phyloP scores from a whole-genome alignment of 2,329 filamentous ascomycete genomes.

The Hymenotorrendiella dingleyae region DNA sequence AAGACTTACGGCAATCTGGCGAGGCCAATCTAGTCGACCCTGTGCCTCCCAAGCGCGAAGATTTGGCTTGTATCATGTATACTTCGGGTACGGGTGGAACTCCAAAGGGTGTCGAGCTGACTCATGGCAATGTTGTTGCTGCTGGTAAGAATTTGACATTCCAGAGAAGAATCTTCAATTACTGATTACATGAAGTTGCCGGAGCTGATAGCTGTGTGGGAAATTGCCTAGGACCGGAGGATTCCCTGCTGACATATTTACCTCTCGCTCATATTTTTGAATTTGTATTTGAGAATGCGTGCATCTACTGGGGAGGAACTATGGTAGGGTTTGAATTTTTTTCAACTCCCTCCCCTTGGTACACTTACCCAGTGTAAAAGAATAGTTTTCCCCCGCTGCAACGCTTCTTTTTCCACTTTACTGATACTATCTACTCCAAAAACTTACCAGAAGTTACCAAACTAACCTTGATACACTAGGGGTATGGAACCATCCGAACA shows the following conservation, averaged over 20 bases:
- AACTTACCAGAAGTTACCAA: no score
- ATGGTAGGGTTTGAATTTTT: no score
- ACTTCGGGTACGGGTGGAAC: conserved; percentile 84
- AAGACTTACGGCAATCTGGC: conserved; percentile 42
- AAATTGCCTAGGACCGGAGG: conserved; percentile 66
- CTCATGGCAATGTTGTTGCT: conserved; percentile 75
- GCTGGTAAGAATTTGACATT: conserved; percentile 54
- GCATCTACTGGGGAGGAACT: conserved; percentile 79
- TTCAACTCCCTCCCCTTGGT: no score
- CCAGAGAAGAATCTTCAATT: no score
- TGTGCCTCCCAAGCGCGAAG: conserved; percentile 62
- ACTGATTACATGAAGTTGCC: conserved; percentile 47
- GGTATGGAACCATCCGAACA: conserved; percentile 83
- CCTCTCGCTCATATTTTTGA: conserved; percentile 93
- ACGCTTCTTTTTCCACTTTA: no score
- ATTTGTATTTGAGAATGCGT: conserved; percentile 86
- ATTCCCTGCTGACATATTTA: conserved; percentile 80
- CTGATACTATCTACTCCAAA: no score
- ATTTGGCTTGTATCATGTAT: conserved; percentile 76
- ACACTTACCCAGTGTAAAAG: no score
- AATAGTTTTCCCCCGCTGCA: no score
- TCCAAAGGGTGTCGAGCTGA: conserved; percentile 81
- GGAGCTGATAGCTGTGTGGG: conserved; percentile 73
- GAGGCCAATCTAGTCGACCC: conserved; percentile 61
- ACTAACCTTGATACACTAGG: no score